Base-by-base conservation (phyloP, 805 yeast species). In the Ogataea paradorogensis region DNA sequence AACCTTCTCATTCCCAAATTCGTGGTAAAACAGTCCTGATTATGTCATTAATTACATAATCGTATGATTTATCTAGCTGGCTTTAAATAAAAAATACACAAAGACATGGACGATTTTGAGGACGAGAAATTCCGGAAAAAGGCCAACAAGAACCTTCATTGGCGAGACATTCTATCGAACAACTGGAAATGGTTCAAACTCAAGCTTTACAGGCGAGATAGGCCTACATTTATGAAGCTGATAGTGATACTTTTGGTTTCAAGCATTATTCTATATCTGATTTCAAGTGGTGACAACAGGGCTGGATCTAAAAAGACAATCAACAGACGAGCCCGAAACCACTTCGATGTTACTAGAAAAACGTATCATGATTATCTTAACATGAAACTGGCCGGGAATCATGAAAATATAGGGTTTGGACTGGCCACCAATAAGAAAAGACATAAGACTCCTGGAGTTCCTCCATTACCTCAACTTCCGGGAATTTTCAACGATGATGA, bases 401-500 rank as follows among this genome's bases (percentile, higher is more conserved):
- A 51, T 25, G 52, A 50, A 21, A 48, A 51, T 22, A 35, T 49
- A 25, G 61, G 61, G 4, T 54, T 56, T 37, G 58, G 58, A 2
- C 37, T 32, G 11, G 46, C 49, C 1, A 41, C 52, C 5, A 27
- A 38, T 14, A 39, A 35, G 26, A 45, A 45, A 22, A 46, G 43
- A 24, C 53, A 46, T 23, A 53, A 44, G 22, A 41, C 30, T 7
- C 56, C 56, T 4, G 66, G 66, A 4, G 41, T 53, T 4, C 63
- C 63, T 9, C 61, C 60, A 9, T 28, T 46, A 2, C 50, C 58
- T 3, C 23, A 30, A 5, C 33, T 45, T 25, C 64, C 64, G 2
- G 64, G 64, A 0, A 52, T 60, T 6, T 59, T 49, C 31, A 37
- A 40, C 5, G 22, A 33, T 20, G 43, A 43, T 10, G 44, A 43